Evolutionary conservation across 129 eudicot species (phyloP), one percentile per base, ranked within the genome.

Genomic region (Lactuca saligna): DNA sequence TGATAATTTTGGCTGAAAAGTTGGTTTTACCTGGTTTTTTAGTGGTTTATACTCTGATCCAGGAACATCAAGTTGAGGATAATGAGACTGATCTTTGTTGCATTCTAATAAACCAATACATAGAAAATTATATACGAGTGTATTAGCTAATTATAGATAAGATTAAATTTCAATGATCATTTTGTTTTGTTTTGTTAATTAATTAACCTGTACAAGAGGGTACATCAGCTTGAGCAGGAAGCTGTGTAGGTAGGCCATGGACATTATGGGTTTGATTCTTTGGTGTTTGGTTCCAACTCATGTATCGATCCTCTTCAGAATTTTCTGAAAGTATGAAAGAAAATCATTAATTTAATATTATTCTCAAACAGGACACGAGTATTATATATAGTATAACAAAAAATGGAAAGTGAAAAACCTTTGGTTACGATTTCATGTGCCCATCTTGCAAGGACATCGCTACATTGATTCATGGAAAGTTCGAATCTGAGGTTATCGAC

Each of bases 401-500:
- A 39, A 39, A 39, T 46, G 7, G 5, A 46, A 61, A 17, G 63
- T 48, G 20, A 37, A 58, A 51, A 8, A 88, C 98, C 96, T 84
- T 77, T 82, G 61, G 72, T 77, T 29, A 83, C 49, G 31, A 93
- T 85, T 61, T 78, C 84, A 61, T 85, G 86, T n/a, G 96, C 96
- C 78, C 84, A 17, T 54, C 31, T 55, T 63, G 89, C 82, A 78
- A 93, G 75, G 78, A 65, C 61, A 67, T 66, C 79, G 80, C 72
- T 87, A 82, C 98, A 93, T 41, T 75, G 90, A 71, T 77, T 85
- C 92, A 89, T 87, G 57, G 98, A 93, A 74, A 93, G 96, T 72
- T 93, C 96, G 50, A 93, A 93, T 84, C 95, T 89, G 57, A 88
- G 95, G 75, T 75, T 79, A 66, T 93, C 98, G 61, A 93, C 80